phyloP scores from a whole-genome alignment of 2,329 filamentous ascomycete species.

The Ophiostoma perfectum region DNA sequence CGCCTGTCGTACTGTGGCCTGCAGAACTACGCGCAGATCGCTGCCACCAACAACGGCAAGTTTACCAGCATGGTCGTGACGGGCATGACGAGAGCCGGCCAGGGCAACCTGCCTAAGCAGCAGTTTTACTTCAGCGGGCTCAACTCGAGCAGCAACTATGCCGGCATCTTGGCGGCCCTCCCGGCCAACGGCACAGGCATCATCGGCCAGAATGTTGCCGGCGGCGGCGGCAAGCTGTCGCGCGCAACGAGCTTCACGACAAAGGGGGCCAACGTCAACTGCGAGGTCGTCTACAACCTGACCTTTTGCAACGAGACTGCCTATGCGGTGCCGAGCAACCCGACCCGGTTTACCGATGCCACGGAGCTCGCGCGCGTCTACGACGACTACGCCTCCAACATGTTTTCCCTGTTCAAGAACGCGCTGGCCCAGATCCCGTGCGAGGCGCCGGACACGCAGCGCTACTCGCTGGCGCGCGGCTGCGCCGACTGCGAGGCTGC shows the following conservation, averaged over 20 bases:
- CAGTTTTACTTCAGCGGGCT: conserved; percentile 81
- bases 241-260: conserved; percentile 68
- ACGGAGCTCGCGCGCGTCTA: conserved; percentile 65
- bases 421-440: conserved; percentile 81
- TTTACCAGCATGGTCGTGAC: conserved; percentile 46
- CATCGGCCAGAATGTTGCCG: conserved; percentile 43
- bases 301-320: conserved; percentile 82
- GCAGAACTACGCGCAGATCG: conserved; percentile 57
- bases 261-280: conserved; percentile 60
- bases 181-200: conserved; percentile 52
- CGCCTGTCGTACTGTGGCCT: conserved; percentile 79
- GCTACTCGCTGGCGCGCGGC: conserved; percentile 72
- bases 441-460: conserved; percentile 64
- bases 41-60: conserved; percentile 50
- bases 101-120: conserved; percentile 67
- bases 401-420: conserved; percentile 74
- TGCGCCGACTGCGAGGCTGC: conserved; percentile 72
- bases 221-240: conserved; percentile 74
- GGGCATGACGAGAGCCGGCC: conserved; percentile 63
- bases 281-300: conserved; percentile 80
- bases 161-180: conserved; percentile 67
- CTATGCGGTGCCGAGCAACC: conserved; percentile 84
- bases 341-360: conserved; percentile 53
- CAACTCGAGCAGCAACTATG: conserved; percentile 65
- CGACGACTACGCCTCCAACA: conserved; percentile 63